Conservation (phyloP, 352 stramenopile species). For the Bremia lactucae region DNA sequence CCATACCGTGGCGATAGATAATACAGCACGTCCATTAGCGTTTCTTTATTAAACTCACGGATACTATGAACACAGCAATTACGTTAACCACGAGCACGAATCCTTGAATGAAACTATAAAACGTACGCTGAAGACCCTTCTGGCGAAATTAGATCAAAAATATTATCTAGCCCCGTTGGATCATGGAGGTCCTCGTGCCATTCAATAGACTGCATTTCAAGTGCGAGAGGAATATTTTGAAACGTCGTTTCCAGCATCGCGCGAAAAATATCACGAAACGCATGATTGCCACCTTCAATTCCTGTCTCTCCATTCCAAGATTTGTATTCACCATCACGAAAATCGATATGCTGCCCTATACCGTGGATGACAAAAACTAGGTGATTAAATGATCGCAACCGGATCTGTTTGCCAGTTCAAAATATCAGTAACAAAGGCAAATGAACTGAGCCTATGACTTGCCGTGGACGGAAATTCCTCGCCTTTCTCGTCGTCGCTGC, state of each 20-base stretch:
- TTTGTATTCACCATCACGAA: slow-evolving; percentile 75
- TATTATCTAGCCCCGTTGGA: slow-evolving; percentile 67
- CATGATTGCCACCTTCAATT: slow-evolving; percentile 67
- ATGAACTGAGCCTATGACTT: background rate
- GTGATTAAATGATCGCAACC: slow-evolving; percentile 65
- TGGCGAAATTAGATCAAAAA: slow-evolving; percentile 77
- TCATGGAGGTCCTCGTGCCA: slow-evolving; percentile 86
- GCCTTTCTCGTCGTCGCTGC: slow-evolving; percentile 51
- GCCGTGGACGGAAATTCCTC: slow-evolving; percentile 68
- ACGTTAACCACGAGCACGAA: too few relatives aligned
- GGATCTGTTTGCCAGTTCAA: slow-evolving; percentile 43
- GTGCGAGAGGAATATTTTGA: slow-evolving; percentile 59
- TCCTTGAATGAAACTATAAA: background rate
- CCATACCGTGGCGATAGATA: slow-evolving; percentile 87
- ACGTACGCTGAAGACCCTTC: slow-evolving; percentile 61
- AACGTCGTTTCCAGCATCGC: slow-evolving; percentile 73
- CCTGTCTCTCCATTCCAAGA: slow-evolving; percentile 64
- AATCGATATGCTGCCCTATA: slow-evolving; percentile 79
- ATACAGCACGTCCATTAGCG: slow-evolving; percentile 90
- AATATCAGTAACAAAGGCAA: too few relatives aligned
- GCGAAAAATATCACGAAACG: slow-evolving; percentile 69
- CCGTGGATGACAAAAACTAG: slow-evolving; percentile 83
- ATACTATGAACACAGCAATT: too few relatives aligned
- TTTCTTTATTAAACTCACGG: slow-evolving; percentile 90
- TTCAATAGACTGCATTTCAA: slow-evolving; percentile 86